Percentiles rank a stretch among this genome's conserved stretches.
Conservation (phyloP, 352 stramenopile species). For the Phytophthora kernoviae region DNA sequence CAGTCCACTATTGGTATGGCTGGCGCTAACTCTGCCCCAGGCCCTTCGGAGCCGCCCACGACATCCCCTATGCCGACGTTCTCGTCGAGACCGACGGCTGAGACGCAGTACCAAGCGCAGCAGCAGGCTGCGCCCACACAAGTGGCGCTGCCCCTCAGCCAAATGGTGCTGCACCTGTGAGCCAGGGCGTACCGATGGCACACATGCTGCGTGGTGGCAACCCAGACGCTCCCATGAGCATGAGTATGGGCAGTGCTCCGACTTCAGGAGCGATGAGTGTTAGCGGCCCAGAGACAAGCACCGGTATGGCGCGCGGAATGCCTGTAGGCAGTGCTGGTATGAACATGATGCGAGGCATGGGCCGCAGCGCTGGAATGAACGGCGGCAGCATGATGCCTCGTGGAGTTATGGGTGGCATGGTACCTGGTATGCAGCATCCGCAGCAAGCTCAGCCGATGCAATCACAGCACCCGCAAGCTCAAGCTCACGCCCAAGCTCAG, state of each 20-base stretch:
- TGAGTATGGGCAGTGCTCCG: conserved; percentile 54
- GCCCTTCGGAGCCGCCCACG: conserved; percentile 79
- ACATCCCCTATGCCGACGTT: conserved; percentile 90
- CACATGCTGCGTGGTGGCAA: conserved; percentile 55
- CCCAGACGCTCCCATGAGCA: conserved; percentile 46
- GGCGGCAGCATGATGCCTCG: conserved; percentile 68
- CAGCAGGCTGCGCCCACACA: conserved; percentile 34
- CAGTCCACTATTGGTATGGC: conserved; percentile 86
- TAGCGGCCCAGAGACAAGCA: conserved; percentile 50
- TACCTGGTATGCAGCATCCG: conserved; percentile 72
- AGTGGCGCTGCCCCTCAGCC: conserved; percentile 24
- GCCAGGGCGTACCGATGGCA: conserved; percentile 49
- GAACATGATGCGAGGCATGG: conserved; percentile 76
- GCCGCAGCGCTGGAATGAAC: conserved; percentile 57
- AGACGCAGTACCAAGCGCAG: conserved; percentile 65
- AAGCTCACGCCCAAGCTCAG: conserved; percentile 60
- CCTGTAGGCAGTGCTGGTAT: conserved; percentile 55
- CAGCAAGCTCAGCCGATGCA: conserved; percentile 59
- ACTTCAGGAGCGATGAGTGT: conserved; percentile 43
- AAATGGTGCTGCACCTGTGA: conserved; percentile 34
- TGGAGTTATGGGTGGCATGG: conserved; percentile 66
- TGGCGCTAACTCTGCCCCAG: conserved; percentile 77
- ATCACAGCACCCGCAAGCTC: conserved; percentile 60
- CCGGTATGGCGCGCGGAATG: conserved; percentile 48
- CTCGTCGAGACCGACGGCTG: conserved; percentile 63